Evolutionary conservation across 768 basidiomycete species (phyloP).

Genomic region (Russula olivacea): DNA sequence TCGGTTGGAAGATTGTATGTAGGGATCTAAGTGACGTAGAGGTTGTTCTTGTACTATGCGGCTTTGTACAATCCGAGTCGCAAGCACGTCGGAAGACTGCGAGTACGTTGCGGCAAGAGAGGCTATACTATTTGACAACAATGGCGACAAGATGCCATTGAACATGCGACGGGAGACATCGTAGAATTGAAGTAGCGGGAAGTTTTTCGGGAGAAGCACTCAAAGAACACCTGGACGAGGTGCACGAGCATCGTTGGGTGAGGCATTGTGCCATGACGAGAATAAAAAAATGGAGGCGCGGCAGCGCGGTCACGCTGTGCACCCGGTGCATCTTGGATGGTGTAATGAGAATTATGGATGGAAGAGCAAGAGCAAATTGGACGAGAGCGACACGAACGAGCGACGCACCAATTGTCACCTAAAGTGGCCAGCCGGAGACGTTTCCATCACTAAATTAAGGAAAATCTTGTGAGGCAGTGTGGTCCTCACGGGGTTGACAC

Average conservation of each 20-base stretch:
- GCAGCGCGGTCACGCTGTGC: conserved; percentile 25
- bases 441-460: no score
- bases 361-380: conserved; percentile 19
- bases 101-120: conserved; percentile 25
- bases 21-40: no score
- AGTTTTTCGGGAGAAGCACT: conserved; percentile 57
- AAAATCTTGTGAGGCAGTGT: no score
- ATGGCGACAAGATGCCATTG: conserved; percentile 36
- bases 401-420: conserved; percentile 73
- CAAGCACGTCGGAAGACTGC: conserved; percentile 29
- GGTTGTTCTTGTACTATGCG: no score
- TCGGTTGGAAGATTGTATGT: no score
- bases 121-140: conserved; percentile 38
- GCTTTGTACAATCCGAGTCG: not conserved
- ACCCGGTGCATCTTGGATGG: conserved; percentile 21
- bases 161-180: conserved; percentile 57
- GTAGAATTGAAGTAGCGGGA: conserved; percentile 65
- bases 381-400: conserved; percentile 5
- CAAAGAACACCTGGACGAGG: conserved; percentile 67
- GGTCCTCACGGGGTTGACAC: no score
- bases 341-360: conserved; percentile 24
- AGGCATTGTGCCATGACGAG: conserved; percentile 56
- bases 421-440: conserved; percentile 82
- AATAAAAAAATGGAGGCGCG: conserved; percentile 50
- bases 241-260: conserved; percentile 63